These are phyloP conservation scores for Pelargonium fulgidum DNA, from an alignment of 441 rosid genomes.

Conservation along the genomic window DNA sequence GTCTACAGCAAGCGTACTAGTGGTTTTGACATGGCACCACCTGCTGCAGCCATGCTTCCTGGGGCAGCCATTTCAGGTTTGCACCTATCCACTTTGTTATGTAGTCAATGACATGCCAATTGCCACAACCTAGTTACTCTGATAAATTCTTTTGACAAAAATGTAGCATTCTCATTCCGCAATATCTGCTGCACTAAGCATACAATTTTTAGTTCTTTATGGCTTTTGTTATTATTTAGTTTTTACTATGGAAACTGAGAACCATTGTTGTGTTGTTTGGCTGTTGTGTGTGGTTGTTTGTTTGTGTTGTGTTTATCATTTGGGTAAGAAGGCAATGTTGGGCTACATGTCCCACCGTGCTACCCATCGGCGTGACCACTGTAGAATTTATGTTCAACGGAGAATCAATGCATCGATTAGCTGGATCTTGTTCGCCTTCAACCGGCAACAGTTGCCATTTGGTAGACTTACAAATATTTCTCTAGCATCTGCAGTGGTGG, in stretches of 20 bases:
- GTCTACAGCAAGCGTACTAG: constrained; percentile 26
- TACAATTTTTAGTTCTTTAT: constrained; percentile 12
- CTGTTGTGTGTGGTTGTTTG: constrained; percentile 32
- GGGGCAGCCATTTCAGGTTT: constrained; percentile 27
- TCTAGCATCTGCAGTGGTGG: constrained; percentile 25
- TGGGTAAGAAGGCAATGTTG: constrained; percentile 34
- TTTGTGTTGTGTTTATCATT: constrained; percentile 24
- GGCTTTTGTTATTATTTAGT: constrained; percentile 7
- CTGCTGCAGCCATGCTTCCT: constrained; percentile 18
- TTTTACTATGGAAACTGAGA: constrained; percentile 26
- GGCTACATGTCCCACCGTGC: constrained; percentile 29
- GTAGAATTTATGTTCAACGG: constrained; percentile 24
- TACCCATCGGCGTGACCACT: constrained; percentile 24
- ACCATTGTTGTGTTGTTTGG: constrained; percentile 29
- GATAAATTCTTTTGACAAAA: neutral
- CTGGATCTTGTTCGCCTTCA: constrained; percentile 29
- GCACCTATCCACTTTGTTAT: constrained; percentile 8
- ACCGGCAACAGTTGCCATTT: constrained; percentile 26
- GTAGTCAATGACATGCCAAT: neutral
- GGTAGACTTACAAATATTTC: constrained; percentile 26
- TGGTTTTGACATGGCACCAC: constrained; percentile 32
- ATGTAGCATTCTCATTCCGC: constrained; percentile 4
- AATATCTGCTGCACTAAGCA: constrained; percentile 10
- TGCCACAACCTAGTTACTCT: neutral
- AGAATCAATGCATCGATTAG: constrained; percentile 21